Evolutionary conservation across 441 rosid genomes (phyloP).

Genomic region (Bocquillonia castaneifolia): DNA sequence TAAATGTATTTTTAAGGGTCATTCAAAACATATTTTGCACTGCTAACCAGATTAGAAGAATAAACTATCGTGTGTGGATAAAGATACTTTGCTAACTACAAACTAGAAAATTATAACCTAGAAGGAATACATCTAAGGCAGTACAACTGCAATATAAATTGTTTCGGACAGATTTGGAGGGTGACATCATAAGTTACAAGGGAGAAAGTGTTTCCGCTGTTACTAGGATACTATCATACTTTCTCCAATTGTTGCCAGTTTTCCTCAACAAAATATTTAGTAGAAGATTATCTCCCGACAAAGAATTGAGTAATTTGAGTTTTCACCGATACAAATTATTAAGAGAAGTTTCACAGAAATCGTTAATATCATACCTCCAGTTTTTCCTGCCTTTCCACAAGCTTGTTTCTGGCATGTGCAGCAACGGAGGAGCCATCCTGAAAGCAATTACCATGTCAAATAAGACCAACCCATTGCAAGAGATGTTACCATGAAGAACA

Average conservation of each 20-base stretch:
- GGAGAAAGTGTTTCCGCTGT: neutral
- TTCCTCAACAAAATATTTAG: neutral
- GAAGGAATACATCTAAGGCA: neutral
- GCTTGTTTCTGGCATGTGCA: conserved; percentile 55
- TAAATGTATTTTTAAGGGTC: conserved; percentile 11
- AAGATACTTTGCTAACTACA: neutral
- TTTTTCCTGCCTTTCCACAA: conserved; percentile 53
- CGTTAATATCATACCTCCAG: conserved; percentile 44
- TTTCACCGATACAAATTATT: neutral
- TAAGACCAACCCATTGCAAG: conserved; percentile 5
- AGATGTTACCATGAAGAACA: conserved; percentile 1
- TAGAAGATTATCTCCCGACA: neutral
- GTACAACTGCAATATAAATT: neutral
- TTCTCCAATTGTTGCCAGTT: neutral
- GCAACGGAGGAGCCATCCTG: conserved; percentile 65
- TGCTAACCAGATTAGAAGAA: neutral
- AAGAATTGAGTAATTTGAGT: neutral
- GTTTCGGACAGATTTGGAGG: neutral
- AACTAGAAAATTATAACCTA: neutral
- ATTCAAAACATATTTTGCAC: neutral
- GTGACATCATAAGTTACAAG: neutral
- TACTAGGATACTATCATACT: neutral
- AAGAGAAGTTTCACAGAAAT: neutral
- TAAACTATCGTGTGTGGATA: neutral
- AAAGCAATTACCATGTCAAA: conserved; percentile 17